Evolutionary conservation across 805 yeast species (phyloP).

Genomic region (Pichia nakasei): DNA sequence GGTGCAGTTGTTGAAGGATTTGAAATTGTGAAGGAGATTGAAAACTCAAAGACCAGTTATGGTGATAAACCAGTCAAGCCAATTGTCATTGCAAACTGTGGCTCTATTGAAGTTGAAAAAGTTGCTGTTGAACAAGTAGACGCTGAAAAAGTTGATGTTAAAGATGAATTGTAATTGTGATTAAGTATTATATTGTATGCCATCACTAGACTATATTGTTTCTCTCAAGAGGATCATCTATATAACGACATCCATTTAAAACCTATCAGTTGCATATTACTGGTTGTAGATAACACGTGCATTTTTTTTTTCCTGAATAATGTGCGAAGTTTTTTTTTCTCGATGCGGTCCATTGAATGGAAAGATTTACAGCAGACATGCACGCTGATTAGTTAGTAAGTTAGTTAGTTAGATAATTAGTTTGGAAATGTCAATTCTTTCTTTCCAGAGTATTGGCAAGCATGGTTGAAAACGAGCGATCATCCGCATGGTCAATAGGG

Average conservation of each 20-base stretch:
- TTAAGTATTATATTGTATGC: not conserved
- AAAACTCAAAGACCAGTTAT: conserved; percentile 56
- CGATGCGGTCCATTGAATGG: too few species aligned
- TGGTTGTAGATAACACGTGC: too few species aligned
- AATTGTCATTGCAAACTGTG: conserved; percentile 59
- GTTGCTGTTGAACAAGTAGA: not conserved
- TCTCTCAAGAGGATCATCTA: too few species aligned
- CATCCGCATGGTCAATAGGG: not conserved
- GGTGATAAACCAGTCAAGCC: conserved; percentile 67
- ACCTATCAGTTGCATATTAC: too few species aligned
- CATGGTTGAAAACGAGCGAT: not conserved
- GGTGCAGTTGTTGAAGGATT: conserved; percentile 88
- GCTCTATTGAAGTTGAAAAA: conserved; percentile 40
- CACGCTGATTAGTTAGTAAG: too few species aligned
- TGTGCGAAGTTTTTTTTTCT: too few species aligned
- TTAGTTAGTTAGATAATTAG: too few species aligned
- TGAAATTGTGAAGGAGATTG: conserved; percentile 73
- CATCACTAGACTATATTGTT: too few species aligned
- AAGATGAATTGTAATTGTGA: conserved; percentile 28
- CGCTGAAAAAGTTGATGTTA: conserved; percentile 7
- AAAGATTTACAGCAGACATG: too few species aligned
- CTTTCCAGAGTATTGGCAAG: not conserved
- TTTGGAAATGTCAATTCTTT: not conserved
- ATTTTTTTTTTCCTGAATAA: too few species aligned
- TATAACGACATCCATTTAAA: too few species aligned